Evolutionary conservation across 176 grass and related monocot genomes (phyloP).

Genomic region (Bolboschoenus planiculmis): DNA sequence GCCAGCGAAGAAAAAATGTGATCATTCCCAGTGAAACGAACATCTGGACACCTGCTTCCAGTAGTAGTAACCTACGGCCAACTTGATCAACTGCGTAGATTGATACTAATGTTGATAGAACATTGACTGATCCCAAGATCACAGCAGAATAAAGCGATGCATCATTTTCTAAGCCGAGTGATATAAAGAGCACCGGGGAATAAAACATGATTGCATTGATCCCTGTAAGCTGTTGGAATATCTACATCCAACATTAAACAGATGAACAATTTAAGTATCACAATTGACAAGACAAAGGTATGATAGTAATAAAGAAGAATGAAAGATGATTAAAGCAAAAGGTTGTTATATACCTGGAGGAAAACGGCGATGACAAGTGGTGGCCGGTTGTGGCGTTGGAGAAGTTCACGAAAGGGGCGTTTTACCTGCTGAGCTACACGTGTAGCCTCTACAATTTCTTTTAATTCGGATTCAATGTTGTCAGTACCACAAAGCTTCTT

Average conservation of each 20-base stretch:
- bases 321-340: background rate
- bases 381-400: constrained; percentile 55
- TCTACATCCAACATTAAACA: constrained; percentile 29
- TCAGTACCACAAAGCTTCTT: constrained; percentile 60
- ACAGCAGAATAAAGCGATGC: constrained; percentile 79
- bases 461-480: constrained; percentile 76
- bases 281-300: background rate
- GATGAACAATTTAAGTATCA: constrained; percentile 11
- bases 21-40: constrained; percentile 68
- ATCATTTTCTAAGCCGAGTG: constrained; percentile 71
- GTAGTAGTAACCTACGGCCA: constrained; percentile 64
- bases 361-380: constrained; percentile 74
- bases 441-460: constrained; percentile 78
- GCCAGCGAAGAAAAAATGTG: constrained; percentile 50
- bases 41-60: constrained; percentile 96
- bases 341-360: constrained; percentile 41
- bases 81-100: constrained; percentile 72
- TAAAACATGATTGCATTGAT: constrained; percentile 99
- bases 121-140: constrained; percentile 81
- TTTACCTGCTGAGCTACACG: constrained; percentile 65
- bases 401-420: constrained; percentile 82
- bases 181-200: constrained; percentile 86
- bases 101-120: constrained; percentile 80
- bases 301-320: background rate
- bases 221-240: constrained; percentile 91